phyloP scores from a whole-genome alignment of 805 yeast genomes.

The Metschnikowia borealis region DNA sequence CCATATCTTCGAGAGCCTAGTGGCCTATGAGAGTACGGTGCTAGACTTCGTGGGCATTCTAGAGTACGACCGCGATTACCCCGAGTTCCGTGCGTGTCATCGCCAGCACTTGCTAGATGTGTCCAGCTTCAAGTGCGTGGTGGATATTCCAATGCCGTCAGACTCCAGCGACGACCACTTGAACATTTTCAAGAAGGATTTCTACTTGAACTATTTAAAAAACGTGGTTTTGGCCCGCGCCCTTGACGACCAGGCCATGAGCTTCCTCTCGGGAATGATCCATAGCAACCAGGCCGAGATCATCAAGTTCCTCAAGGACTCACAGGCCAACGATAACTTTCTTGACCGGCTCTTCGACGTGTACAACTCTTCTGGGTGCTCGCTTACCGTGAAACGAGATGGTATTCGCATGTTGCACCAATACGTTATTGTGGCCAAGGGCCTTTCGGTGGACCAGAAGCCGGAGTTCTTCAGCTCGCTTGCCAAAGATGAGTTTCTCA shows the following conservation, averaged over 20 bases:
- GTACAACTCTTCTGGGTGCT: constrained; percentile 35
- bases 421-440: constrained; percentile 69
- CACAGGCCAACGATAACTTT: constrained; percentile 40
- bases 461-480: constrained; percentile 60
- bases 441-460: constrained; percentile 56
- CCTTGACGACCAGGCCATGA: constrained; percentile 75
- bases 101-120: constrained; percentile 58
- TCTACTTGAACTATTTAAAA: constrained; percentile 72
- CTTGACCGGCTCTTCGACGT: constrained; percentile 55
- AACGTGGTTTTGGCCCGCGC: constrained; percentile 82
- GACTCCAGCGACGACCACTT: constrained; percentile 37
- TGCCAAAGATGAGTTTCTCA: constrained; percentile 65
- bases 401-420: constrained; percentile 80
- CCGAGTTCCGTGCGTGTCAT: constrained; percentile 74
- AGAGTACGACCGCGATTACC: constrained; percentile 86
- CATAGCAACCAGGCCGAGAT: constrained; percentile 66
- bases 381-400: constrained; percentile 41
- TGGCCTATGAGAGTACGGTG: constrained; percentile 29
- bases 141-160: constrained; percentile 47
- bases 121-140: constrained; percentile 63
- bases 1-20: constrained; percentile 30
- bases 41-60: constrained; percentile 69
- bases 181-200: constrained; percentile 64
- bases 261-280: constrained; percentile 62
- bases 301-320: constrained; percentile 52